phyloP scores from a whole-genome alignment of 371 early-diverging fungal genomes.

The Mortierella sp. region DNA sequence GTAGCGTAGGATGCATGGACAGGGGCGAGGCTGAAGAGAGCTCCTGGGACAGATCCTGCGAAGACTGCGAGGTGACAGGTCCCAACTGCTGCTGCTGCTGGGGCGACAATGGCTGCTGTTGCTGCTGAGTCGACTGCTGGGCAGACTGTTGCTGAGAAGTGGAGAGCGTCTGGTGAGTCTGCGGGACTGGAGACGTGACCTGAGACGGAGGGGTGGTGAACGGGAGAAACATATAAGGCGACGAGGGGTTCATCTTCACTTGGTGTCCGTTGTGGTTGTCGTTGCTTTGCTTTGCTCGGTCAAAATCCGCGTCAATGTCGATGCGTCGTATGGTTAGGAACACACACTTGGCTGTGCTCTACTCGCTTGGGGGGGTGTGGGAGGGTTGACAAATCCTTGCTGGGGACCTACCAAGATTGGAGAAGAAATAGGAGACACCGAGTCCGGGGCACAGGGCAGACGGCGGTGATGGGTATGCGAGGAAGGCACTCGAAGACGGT shows the following conservation, averaged over 20 bases:
- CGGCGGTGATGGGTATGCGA: too few relatives aligned
- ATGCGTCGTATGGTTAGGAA: background rate
- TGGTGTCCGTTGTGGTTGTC: conserved; percentile 3
- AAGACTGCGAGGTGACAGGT: conserved; percentile 12
- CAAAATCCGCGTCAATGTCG: background rate
- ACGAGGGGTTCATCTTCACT: conserved; percentile 16
- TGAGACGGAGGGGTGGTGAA: conserved; percentile 45
- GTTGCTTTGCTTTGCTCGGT: conserved; percentile 1
- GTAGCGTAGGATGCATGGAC: conserved; percentile 18
- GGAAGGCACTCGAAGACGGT: too few relatives aligned
- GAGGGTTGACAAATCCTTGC: too few relatives aligned
- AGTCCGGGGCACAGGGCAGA: too few relatives aligned
- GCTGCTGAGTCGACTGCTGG: too few relatives aligned
- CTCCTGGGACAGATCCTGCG: conserved; percentile 29
- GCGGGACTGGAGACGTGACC: conserved; percentile 28
- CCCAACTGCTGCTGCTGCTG: conserved; percentile 18
- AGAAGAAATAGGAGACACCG: too few relatives aligned
- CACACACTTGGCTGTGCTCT: background rate
- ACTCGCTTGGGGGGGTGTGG: too few relatives aligned
- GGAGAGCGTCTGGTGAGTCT: conserved; percentile 14
- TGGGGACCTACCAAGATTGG: too few relatives aligned
- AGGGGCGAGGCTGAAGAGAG: conserved; percentile 24
- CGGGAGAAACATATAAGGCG: conserved; percentile 36
- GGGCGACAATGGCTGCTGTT: conserved; percentile 14
- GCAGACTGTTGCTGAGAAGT: too few relatives aligned